phyloP scores from a whole-genome alignment of 257 asterid genomes.

The Forsythia viridissima region DNA sequence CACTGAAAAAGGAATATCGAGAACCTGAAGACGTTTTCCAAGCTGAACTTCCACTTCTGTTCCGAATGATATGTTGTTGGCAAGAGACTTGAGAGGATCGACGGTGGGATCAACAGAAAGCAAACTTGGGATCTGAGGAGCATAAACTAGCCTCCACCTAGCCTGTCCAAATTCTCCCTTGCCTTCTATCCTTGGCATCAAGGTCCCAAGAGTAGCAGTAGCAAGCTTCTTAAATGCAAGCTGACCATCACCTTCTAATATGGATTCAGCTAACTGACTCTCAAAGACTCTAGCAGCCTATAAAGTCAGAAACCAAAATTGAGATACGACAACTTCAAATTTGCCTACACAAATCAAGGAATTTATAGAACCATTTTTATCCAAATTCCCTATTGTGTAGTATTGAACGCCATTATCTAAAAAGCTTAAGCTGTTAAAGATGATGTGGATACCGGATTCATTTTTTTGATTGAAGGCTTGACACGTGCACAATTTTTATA shows the following conservation, averaged over 20 bases:
- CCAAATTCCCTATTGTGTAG: background rate
- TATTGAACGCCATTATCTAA: background rate
- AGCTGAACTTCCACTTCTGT: conserved; percentile 98
- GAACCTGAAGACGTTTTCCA: conserved; percentile 98
- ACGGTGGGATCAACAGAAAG: conserved; percentile 92
- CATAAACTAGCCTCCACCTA: conserved; percentile 97
- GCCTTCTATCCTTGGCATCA: conserved; percentile 99
- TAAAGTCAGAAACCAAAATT: conserved; percentile 20
- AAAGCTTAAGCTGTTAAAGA: background rate
- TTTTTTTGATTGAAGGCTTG: background rate
- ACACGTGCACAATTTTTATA: background rate
- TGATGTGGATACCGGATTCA: background rate
- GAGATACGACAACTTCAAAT: background rate
- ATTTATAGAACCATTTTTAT: background rate
- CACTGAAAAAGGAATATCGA: conserved; percentile 6
- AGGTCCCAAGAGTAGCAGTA: conserved; percentile 86
- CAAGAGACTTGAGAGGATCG: conserved; percentile 94
- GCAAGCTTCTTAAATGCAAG: conserved; percentile 99
- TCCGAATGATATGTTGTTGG: conserved; percentile 96
- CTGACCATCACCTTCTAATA: conserved; percentile 95
- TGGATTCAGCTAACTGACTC: conserved; percentile 97
- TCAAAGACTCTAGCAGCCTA: conserved; percentile 98
- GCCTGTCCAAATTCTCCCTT: conserved; percentile 99
- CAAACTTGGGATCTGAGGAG: conserved; percentile 95
- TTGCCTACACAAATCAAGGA: background rate